These are phyloP conservation scores for Gaertneriomyces semiglobifer DNA, from an alignment of 192 early-diverging fungal genomes.

Conservation along the genomic window DNA sequence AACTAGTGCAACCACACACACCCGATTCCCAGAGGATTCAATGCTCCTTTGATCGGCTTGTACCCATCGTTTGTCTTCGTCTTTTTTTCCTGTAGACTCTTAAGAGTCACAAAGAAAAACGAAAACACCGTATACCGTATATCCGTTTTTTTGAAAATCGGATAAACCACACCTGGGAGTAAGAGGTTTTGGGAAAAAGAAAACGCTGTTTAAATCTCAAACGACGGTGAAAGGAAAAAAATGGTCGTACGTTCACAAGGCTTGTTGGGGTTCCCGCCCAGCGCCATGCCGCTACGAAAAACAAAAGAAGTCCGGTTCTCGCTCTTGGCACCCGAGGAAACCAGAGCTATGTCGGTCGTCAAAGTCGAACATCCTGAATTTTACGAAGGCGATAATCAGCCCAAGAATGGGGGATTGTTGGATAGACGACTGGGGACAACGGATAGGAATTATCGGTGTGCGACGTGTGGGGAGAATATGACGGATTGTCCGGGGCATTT, in stretches of 20 bases:
- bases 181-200: not conserved
- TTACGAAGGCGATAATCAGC: slow-evolving; percentile 76
- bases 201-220: not conserved
- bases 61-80: too few relatives aligned
- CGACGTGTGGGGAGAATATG: slow-evolving; percentile 94
- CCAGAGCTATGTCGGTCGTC: slow-evolving; percentile 95
- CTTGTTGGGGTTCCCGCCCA: slow-evolving; percentile 57
- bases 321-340: slow-evolving; percentile 92
- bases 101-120: too few relatives aligned
- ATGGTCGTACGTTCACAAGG: slow-evolving; percentile 18
- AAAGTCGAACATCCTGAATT: slow-evolving; percentile 88
- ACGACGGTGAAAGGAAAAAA: too few relatives aligned
- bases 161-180: not conserved
- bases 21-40: too few relatives aligned
- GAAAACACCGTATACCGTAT: too few relatives aligned
- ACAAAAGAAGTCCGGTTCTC: slow-evolving; percentile 94
- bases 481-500: slow-evolving; percentile 96
- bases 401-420: slow-evolving; percentile 81
- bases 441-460: slow-evolving; percentile 95
- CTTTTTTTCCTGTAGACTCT: too few relatives aligned
- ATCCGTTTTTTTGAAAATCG: not conserved
- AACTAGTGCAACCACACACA: too few relatives aligned
- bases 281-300: slow-evolving; percentile 75
- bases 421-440: slow-evolving; percentile 97
- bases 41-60: too few relatives aligned